Percentiles rank a stretch among this genome's conserved stretches.
phyloP scores from a whole-genome alignment of 169 alveolate genomes.

The Eimeria maxima region DNA sequence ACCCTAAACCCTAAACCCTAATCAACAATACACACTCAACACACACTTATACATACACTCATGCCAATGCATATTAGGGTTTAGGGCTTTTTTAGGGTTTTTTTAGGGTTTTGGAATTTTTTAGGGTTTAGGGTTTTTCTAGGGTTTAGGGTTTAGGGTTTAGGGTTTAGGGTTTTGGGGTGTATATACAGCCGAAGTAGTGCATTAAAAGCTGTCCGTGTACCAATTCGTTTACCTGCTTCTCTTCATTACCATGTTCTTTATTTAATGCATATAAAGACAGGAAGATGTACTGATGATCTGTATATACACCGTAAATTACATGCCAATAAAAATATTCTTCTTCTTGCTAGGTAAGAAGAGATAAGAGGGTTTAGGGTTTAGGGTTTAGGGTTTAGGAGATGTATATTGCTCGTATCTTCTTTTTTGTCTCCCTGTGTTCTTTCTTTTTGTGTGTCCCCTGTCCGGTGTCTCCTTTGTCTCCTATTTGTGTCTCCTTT shows the following conservation, averaged over 20 bases:
- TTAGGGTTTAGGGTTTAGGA: background rate
- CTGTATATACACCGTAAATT: conserved; percentile 82
- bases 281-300: conserved; percentile 88
- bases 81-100: background rate
- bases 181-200: conserved; percentile 70
- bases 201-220: conserved; percentile 85
- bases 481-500: background rate
- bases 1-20: conserved; percentile 24
- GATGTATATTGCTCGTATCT: background rate
- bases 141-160: background rate
- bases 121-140: too few relatives aligned
- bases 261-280: conserved; percentile 89
- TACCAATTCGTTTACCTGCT: conserved; percentile 88
- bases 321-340: conserved; percentile 87
- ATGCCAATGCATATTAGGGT: background rate
- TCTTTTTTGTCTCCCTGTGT: background rate
- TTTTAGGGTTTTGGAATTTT: too few relatives aligned
- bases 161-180: background rate
- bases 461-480: background rate
- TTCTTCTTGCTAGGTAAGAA: conserved; percentile 85
- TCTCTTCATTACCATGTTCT: conserved; percentile 89
- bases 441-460: background rate
- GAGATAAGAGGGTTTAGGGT: too few relatives aligned
- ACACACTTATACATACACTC: too few relatives aligned
- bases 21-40: too few relatives aligned